Evolutionary conservation across 371 early-diverging fungal species (phyloP).

Genomic region (Mortierella sp.): DNA sequence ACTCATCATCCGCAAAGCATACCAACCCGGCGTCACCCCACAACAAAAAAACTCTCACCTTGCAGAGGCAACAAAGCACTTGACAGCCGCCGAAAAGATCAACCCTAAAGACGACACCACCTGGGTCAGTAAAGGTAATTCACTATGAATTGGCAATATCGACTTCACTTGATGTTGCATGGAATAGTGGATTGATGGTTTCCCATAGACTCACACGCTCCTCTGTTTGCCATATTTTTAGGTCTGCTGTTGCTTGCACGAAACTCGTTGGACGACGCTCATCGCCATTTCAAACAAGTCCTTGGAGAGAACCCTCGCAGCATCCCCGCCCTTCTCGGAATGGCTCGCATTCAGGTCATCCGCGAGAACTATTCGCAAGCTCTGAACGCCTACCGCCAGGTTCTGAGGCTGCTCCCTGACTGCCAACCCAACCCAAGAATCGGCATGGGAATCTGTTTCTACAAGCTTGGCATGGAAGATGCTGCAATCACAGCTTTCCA

Average conservation of each 20-base stretch:
- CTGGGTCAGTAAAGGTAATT: slow-evolving; percentile 75
- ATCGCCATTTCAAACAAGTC: slow-evolving; percentile 75
- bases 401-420: slow-evolving; percentile 69
- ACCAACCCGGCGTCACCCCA: slow-evolving; percentile 48
- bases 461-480: slow-evolving; percentile 75
- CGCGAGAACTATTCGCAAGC: slow-evolving; percentile 72
- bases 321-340: slow-evolving; percentile 86
- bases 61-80: slow-evolving; percentile 65
- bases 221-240: neutral
- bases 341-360: slow-evolving; percentile 77
- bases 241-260: slow-evolving; percentile 72
- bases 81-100: slow-evolving; percentile 80
- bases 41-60: slow-evolving; percentile 58
- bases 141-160: neutral
- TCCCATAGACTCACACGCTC: neutral
- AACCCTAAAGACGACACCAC: slow-evolving; percentile 77
- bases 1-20: slow-evolving; percentile 74
- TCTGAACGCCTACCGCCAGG: slow-evolving; percentile 80
- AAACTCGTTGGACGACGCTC: slow-evolving; percentile 75
- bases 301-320: slow-evolving; percentile 71
- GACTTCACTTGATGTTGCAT: neutral
- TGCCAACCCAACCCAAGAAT: slow-evolving; percentile 82
- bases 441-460: slow-evolving; percentile 91
- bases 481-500: slow-evolving; percentile 81
- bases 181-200: neutral